Evolutionary conservation across 768 basidiomycete species (phyloP), one percentile per base, ranked within the genome.

Genomic region (Xanthoconium stramineum): DNA sequence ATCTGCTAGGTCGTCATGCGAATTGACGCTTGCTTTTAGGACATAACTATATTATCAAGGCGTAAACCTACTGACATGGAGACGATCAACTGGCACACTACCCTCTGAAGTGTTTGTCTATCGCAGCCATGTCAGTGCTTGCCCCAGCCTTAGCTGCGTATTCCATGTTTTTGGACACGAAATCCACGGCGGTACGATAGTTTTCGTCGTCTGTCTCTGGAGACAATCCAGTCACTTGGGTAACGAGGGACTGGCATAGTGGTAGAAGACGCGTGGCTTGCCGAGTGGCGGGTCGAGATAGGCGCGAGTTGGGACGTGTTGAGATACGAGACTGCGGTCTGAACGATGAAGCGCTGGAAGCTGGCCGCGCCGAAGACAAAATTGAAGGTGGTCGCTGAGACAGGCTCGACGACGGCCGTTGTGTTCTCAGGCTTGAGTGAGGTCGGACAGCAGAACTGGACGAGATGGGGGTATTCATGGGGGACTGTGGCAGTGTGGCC

Each of bases 1-100:
- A 30, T 80, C 75, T 14, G 83, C 85, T 5, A 89, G 75, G 14
- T 62, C 66, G 63, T 91, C 84, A 47, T 80, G 75, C 13, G 83
- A 83, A 57, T 85, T 83, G 53, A 93, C 79, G 38, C 82, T 82
- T 14, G 88, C 87, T 68, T 91, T 91, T 65, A 86, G 74, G 19
- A 78, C 74, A 65, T 78, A 80, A 15, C 88, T 88, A 56, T 30
- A 53, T 48, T 45, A 24, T 43, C 39, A 38, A 48, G 33, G 47
- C 38, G 51, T 61, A 57, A 65, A 68, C 50, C n/a, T 35, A 46
- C 38, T 36, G 39, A 51, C 45, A 46, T 32, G 3, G 40, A 42
- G n/a, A 45, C 15, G 19, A 44, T 28, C 54, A 56, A 59, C 40
- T 44, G 42, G 29, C 38, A 60, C 9, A 65, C 50, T 69, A 89